Percentiles rank a stretch among this genome's conserved stretches.
Evolutionary conservation across 805 yeast species (phyloP).

Genomic region (Wickerhamomyces queroliae): DNA sequence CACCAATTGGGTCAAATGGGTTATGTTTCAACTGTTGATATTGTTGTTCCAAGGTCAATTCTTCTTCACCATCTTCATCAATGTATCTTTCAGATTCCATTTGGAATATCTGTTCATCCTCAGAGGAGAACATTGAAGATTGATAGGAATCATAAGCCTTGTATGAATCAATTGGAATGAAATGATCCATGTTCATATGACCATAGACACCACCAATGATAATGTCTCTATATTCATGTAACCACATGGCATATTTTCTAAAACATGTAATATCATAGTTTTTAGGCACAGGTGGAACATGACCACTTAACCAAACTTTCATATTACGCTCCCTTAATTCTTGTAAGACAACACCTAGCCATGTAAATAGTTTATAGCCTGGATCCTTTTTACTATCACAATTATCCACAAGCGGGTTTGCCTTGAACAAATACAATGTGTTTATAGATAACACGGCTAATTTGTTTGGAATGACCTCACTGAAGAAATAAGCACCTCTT

Average conservation of each 20-base stretch:
- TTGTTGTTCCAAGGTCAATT: slow-evolving; percentile 19
- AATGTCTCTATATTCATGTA: slow-evolving; percentile 76
- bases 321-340: slow-evolving; percentile 68
- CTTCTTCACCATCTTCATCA: slow-evolving; percentile 18
- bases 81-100: slow-evolving; percentile 13
- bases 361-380: slow-evolving; percentile 68
- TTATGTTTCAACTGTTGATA: slow-evolving; percentile 15
- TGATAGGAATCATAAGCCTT: slow-evolving; percentile 48
- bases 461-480: slow-evolving; percentile 74
- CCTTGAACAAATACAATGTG: slow-evolving; percentile 66
- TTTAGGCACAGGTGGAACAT: slow-evolving; percentile 81
- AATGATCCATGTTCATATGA: slow-evolving; percentile 88
- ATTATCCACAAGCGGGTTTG: slow-evolving; percentile 78
- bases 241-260: slow-evolving; percentile 74
- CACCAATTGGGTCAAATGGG: slow-evolving; percentile 13
- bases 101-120: no score
- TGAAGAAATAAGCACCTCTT: slow-evolving; percentile 68
- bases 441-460: slow-evolving; percentile 77
- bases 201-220: slow-evolving; percentile 82
- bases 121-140: slow-evolving; percentile 16
- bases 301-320: slow-evolving; percentile 87
- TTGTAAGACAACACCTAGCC: slow-evolving; percentile 72
- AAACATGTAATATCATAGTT: slow-evolving; percentile 71
- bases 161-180: slow-evolving; percentile 66
- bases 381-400: slow-evolving; percentile 73